These are phyloP conservation scores for Pythium scleroteichum DNA, from an alignment of 352 stramenopile genomes.

Conservation along the genomic window DNA sequence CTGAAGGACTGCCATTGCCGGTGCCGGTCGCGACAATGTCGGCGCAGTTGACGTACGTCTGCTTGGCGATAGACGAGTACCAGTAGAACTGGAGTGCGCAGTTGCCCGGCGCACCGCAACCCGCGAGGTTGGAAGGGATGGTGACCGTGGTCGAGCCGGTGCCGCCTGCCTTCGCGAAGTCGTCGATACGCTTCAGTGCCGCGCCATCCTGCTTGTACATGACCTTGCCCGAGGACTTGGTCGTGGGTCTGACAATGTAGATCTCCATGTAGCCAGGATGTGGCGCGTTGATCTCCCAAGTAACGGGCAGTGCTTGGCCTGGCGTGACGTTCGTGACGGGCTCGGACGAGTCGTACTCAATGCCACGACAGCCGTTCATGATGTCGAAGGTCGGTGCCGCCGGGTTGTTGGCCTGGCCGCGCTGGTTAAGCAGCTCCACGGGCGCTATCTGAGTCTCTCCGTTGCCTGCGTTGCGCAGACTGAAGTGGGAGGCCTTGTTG, in stretches of 20 bases:
- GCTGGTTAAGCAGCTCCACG: conserved; percentile 46
- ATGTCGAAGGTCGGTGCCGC: conserved; percentile 54
- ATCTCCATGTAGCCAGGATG: conserved; percentile 58
- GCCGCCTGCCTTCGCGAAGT: conserved; percentile 38
- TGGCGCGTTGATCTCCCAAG: conserved; percentile 51
- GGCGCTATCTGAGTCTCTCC: conserved; percentile 46
- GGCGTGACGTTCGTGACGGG: conserved; percentile 42
- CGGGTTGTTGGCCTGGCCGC: conserved; percentile 43
- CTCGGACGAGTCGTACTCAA: conserved; percentile 46
- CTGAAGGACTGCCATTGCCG: not conserved
- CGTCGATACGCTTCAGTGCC: conserved; percentile 39
- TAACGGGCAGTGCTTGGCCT: conserved; percentile 37
- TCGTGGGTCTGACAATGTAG: conserved; percentile 49
- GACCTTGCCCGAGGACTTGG: conserved; percentile 37
- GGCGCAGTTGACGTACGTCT: conserved; percentile 59
- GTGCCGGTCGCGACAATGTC: conserved; percentile 44
- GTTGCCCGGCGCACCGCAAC: conserved; percentile 38
- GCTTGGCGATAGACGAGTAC: conserved; percentile 51
- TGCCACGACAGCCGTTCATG: conserved; percentile 56
- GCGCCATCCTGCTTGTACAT: conserved; percentile 39
- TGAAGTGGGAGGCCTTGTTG: conserved; percentile 34
- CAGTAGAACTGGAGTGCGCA: conserved; percentile 65
- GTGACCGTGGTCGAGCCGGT: conserved; percentile 31
- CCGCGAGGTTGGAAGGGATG: conserved; percentile 40
- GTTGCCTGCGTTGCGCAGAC: conserved; percentile 46